Evolutionary conservation across 768 basidiomycete species (phyloP).

Genomic region (Dioszegia aurantiaca): DNA sequence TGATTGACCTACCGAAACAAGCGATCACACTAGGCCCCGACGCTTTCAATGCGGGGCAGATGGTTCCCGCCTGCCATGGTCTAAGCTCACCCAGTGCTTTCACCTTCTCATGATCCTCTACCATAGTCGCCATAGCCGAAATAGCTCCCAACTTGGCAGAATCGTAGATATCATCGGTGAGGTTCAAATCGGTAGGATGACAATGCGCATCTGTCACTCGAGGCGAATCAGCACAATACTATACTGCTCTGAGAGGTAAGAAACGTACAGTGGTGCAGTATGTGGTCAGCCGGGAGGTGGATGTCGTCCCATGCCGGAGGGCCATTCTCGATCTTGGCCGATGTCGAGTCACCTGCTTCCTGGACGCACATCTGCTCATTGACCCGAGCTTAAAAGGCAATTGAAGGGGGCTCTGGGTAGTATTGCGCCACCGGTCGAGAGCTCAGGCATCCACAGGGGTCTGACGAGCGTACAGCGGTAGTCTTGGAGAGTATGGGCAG

Average conservation of each 20-base stretch:
- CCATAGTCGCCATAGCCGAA: conserved; percentile 67
- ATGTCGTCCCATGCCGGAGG: conserved; percentile 21
- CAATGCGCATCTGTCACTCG: conserved; percentile 79
- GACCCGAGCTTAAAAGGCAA: too few species aligned
- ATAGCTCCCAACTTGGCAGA: conserved; percentile 62
- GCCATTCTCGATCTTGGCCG: not conserved
- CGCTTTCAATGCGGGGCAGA: conserved; percentile 4
- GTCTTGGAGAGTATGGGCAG: not conserved
- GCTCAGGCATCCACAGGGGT: too few species aligned
- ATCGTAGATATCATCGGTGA: conserved; percentile 58
- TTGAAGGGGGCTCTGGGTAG: too few species aligned
- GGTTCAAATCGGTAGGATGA: conserved; percentile 78
- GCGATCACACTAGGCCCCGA: conserved; percentile 59
- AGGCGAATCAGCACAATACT: conserved; percentile 3
- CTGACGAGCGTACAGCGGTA: not conserved
- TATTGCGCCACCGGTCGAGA: too few species aligned
- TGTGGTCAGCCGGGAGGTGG: conserved; percentile 10
- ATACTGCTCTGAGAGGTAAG: not conserved
- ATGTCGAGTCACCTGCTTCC: not conserved
- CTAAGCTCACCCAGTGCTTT: conserved; percentile 60
- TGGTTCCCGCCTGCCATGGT: conserved; percentile 59
- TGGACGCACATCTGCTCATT: conserved; percentile 8
- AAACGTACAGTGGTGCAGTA: conserved; percentile 19
- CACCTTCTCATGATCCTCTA: conserved; percentile 70
- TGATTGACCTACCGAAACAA: conserved; percentile 71